Evolutionary conservation across 345 rosid genomes (phyloP).

Genomic region (Euphorbia tirucalli): DNA sequence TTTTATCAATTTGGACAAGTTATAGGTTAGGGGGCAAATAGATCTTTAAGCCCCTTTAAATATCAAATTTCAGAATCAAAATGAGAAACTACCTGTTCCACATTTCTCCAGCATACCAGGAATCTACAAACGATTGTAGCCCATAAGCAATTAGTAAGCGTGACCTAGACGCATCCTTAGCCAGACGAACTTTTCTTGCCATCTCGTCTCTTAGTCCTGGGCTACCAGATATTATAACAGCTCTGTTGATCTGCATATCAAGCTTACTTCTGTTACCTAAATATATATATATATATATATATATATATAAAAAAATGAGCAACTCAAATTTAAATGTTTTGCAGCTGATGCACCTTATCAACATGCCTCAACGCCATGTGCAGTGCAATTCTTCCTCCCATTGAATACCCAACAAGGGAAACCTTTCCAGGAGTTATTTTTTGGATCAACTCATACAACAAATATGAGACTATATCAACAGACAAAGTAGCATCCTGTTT

Average conservation of each 20-base stretch:
- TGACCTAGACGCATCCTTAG: conserved; percentile 72
- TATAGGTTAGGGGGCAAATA: too few species aligned
- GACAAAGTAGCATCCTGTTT: conserved; percentile 41
- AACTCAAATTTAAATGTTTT: conserved; percentile 1
- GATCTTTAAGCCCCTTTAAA: too few species aligned
- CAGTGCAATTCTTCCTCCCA: conserved; percentile 92
- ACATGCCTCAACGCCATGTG: conserved; percentile 65
- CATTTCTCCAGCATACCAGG: conserved; percentile 72
- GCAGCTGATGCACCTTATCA: conserved; percentile 45
- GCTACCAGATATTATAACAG: conserved; percentile 81
- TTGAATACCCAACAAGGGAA: conserved; percentile 77
- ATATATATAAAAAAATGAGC: background rate
- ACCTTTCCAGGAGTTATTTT: conserved; percentile 53
- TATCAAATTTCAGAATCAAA: too few species aligned
- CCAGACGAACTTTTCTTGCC: conserved; percentile 63
- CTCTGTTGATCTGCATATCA: conserved; percentile 58
- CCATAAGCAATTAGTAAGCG: conserved; percentile 51
- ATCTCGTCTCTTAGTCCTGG: conserved; percentile 57
- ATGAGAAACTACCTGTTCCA: conserved; percentile 66
- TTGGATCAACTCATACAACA: conserved; percentile 45
- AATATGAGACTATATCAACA: conserved; percentile 48
- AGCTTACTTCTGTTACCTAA: conserved; percentile 10
- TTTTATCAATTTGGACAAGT: too few species aligned
- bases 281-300: too few species aligned
- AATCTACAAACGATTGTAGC: conserved; percentile 51